A percentile compares a stretch with the other conserved stretches of the same genome.
phyloP scores from a whole-genome alignment of 306 rosid genomes.

The Arachis stenosperma region DNA sequence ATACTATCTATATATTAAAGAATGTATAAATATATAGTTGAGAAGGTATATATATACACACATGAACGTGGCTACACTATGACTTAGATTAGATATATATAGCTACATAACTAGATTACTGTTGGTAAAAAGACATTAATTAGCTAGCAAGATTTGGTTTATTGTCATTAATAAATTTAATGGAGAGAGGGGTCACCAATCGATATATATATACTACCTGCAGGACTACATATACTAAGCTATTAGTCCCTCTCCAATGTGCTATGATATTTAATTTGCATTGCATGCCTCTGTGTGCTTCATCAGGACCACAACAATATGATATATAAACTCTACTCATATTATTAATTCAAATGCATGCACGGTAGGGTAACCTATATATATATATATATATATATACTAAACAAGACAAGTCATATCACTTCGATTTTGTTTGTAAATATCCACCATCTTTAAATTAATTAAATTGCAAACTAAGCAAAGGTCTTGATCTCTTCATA shows the following conservation, averaged over 20 bases:
- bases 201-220: too few relatives aligned
- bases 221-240: too few relatives aligned
- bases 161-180: too few relatives aligned
- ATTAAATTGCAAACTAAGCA: conserved; percentile 1
- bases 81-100: conserved; percentile 22
- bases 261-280: too few relatives aligned
- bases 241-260: too few relatives aligned
- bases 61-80: background rate
- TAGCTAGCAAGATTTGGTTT: background rate
- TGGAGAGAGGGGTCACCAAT: too few relatives aligned
- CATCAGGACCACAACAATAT: conserved; percentile 39
- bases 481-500: background rate
- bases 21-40: conserved; percentile 7
- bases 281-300: conserved; percentile 17
- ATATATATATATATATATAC: conserved; percentile 17
- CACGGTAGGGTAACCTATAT: background rate
- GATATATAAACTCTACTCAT: background rate
- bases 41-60: background rate
- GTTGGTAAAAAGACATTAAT: conserved; percentile 22
- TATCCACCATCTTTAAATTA: background rate
- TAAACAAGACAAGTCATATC: conserved; percentile 11
- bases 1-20: background rate
- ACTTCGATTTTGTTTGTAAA: conserved; percentile 7
- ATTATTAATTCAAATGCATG: conserved; percentile 32
- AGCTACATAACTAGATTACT: background rate